These are phyloP conservation scores for Basidiobolus heterosporus DNA, from an alignment of 371 early-diverging fungal species.

Conservation along the genomic window DNA sequence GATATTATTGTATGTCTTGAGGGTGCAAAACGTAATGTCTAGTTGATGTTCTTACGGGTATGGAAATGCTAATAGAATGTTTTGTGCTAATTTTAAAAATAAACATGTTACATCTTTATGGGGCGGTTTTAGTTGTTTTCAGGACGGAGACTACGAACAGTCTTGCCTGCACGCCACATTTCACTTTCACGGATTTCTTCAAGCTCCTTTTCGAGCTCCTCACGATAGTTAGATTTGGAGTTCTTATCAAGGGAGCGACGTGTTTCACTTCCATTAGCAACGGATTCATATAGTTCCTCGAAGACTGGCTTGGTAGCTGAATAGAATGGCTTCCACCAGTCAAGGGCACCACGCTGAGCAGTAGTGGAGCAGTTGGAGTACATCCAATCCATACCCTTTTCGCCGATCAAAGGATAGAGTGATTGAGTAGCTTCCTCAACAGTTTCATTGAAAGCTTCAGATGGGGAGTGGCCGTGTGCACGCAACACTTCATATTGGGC, in stretches of 20 bases:
- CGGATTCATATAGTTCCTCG: conserved; percentile 73
- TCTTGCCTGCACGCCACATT: conserved; percentile 77
- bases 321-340: conserved; percentile 92
- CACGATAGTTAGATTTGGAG: conserved; percentile 80
- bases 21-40: too few relatives aligned
- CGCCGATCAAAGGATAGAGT: conserved; percentile 89
- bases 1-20: too few relatives aligned
- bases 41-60: too few relatives aligned
- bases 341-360: conserved; percentile 88
- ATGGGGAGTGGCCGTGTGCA: conserved; percentile 86
- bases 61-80: too few relatives aligned
- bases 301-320: conserved; percentile 86
- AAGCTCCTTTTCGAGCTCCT: conserved; percentile 78
- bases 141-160: conserved; percentile 75
- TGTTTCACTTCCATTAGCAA: conserved; percentile 80
- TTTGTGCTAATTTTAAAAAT: too few relatives aligned
- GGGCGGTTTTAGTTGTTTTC: conserved; percentile 32
- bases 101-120: too few relatives aligned
- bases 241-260: conserved; percentile 76
- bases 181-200: conserved; percentile 59
- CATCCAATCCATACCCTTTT: conserved; percentile 95
- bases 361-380: conserved; percentile 92
- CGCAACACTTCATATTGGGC: conserved; percentile 95
- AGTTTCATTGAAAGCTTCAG: conserved; percentile 97
- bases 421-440: conserved; percentile 97